Conservation (phyloP, 2,329 filamentous ascomycete genomes). For the Colletotrichum kahawae region DNA sequence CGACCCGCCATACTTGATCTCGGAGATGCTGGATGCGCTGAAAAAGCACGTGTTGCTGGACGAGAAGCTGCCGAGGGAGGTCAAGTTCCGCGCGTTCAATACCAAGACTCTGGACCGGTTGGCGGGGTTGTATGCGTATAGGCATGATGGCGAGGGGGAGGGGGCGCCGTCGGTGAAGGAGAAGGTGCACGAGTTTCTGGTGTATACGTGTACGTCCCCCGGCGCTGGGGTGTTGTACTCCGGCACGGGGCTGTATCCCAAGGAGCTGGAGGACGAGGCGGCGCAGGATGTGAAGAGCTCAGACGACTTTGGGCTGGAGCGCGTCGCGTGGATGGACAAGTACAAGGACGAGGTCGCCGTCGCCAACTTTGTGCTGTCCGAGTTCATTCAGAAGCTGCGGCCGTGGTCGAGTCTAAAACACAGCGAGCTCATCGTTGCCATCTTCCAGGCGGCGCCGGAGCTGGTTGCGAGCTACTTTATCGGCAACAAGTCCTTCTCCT, state of each 20-base stretch:
- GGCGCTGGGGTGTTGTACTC: conserved; percentile 76
- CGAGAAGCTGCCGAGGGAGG: conserved; percentile 71
- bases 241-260: conserved; percentile 85
- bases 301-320: conserved; percentile 70
- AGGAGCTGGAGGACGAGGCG: conserved; percentile 61
- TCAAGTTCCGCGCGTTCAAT: conserved; percentile 79
- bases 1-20: conserved; percentile 76
- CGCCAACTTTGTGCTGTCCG: conserved; percentile 78
- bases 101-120: conserved; percentile 76
- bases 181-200: conserved; percentile 76
- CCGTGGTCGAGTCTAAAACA: conserved; percentile 85
- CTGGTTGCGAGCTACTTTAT: conserved; percentile 87
- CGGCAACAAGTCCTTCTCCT: conserved; percentile 78
- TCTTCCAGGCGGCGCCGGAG: conserved; percentile 84
- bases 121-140: conserved; percentile 71
- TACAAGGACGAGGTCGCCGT: conserved; percentile 72
- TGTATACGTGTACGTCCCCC: conserved; percentile 75
- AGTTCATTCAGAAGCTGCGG: conserved; percentile 78
- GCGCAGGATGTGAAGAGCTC: conserved; percentile 42
- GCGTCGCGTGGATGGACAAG: conserved; percentile 71
- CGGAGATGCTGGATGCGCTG: conserved; percentile 75
- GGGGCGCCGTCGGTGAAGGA: conserved; percentile 61
- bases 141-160: conserved; percentile 50
- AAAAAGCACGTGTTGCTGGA: conserved; percentile 77
- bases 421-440: conserved; percentile 78